phyloP scores from a whole-genome alignment of 2,329 filamentous ascomycete species.

The Neopestalotiopsis sp. region DNA sequence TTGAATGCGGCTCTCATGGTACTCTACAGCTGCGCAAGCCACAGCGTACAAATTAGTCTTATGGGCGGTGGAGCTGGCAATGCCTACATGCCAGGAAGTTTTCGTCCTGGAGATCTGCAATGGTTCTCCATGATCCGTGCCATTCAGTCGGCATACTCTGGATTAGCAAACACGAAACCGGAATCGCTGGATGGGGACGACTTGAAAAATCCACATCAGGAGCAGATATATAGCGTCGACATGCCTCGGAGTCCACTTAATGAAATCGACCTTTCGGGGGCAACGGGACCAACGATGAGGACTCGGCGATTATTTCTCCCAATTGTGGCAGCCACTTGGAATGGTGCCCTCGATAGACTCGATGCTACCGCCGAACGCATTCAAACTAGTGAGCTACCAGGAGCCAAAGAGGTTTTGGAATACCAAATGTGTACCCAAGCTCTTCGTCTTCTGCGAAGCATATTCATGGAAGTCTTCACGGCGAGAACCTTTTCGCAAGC shows the following conservation, averaged over 20 bases:
- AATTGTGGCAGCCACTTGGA: neutral
- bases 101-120: neutral
- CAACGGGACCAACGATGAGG: neutral
- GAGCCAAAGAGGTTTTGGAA: neutral
- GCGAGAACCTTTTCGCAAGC: no score
- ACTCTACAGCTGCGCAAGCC: neutral
- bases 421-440: neutral
- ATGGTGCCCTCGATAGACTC: neutral
- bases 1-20: slow-evolving; percentile 7
- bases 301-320: slow-evolving; percentile 2
- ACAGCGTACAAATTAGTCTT: slow-evolving; percentile 1
- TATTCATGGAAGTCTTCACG: neutral
- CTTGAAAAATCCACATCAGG: neutral
- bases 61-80: neutral
- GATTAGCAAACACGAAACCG: neutral
- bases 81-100: neutral
- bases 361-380: no score
- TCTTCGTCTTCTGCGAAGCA: neutral
- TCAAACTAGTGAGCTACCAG: neutral
- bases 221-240: neutral
- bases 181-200: neutral
- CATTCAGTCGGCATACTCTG: neutral
- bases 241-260: neutral
- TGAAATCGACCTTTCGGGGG: neutral
- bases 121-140: slow-evolving; percentile 4